Percentiles rank a stretch among this genome's conserved stretches.
These are phyloP conservation scores for Cubamyces sp. DNA, from an alignment of 768 basidiomycete species.

Conservation along the genomic window DNA sequence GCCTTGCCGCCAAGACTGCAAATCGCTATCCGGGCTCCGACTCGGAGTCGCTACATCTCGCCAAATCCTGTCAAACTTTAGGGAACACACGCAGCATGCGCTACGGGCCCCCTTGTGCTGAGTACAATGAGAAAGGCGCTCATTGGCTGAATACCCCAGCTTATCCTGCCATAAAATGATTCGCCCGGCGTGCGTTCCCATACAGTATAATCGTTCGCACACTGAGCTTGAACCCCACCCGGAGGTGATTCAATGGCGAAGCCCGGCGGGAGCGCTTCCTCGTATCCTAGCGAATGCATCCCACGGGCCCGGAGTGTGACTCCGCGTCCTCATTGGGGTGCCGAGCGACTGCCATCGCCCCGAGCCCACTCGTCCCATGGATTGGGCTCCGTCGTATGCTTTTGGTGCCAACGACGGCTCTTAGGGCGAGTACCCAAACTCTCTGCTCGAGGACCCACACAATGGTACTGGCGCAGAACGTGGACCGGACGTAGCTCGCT, in stretches of 20 bases:
- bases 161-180: neutral
- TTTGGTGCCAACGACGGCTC: constrained; percentile 8
- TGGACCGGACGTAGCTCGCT: neutral
- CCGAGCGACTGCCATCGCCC: constrained; percentile 9
- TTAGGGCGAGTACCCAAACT: neutral
- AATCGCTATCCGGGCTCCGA: no score
- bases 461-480: neutral
- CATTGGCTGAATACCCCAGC: neutral
- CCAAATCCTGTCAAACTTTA: no score
- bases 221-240: constrained; percentile 2
- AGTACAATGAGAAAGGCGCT: neutral
- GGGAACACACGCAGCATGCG: no score
- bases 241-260: constrained; percentile 3
- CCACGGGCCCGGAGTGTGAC: constrained; percentile 16
- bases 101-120: no score
- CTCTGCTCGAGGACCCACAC: neutral
- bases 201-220: constrained; percentile 7
- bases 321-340: constrained; percentile 8
- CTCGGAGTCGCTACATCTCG: no score
- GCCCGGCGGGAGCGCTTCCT: constrained; percentile 1
- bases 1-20: no score
- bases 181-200: constrained; percentile 6
- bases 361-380: neutral
- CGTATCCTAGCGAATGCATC: neutral
- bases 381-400: constrained; percentile 10